Evolutionary conservation across 305 asterid species (phyloP).

Genomic region (Ruellia speciosa): DNA sequence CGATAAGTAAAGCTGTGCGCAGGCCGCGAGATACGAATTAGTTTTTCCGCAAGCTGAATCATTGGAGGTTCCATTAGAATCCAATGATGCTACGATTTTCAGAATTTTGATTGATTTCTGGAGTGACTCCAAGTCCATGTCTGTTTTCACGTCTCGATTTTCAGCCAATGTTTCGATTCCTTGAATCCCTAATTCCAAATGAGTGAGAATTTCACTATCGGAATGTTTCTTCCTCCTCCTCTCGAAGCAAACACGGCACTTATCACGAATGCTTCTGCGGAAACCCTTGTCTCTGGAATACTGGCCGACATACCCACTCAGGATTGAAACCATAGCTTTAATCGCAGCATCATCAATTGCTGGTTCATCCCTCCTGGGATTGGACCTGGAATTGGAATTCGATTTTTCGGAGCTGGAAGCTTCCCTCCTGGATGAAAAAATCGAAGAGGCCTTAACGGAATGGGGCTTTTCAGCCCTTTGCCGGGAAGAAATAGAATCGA

Average conservation of each 20-base stretch:
- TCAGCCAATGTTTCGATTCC: slow-evolving; percentile 47
- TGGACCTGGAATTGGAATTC: slow-evolving; percentile 17
- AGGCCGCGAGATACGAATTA: slow-evolving; percentile 45
- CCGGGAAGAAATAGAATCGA: slow-evolving; percentile 38
- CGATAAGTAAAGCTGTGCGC: slow-evolving; percentile 58
- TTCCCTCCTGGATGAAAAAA: slow-evolving; percentile 31
- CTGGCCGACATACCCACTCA: slow-evolving; percentile 48
- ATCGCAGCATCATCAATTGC: slow-evolving; percentile 59
- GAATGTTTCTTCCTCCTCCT: slow-evolving; percentile 22
- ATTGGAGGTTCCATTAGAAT: slow-evolving; percentile 17
- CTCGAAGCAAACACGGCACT: slow-evolving; percentile 43
- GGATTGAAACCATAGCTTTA: slow-evolving; percentile 54
- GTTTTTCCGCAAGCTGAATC: slow-evolving; percentile 25
- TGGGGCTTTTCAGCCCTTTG: slow-evolving; percentile 25
- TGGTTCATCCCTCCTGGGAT: slow-evolving; percentile 35
- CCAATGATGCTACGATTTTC: slow-evolving; percentile 35
- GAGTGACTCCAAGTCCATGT: slow-evolving; percentile 38
- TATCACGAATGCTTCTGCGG: slow-evolving; percentile 31
- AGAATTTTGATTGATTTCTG: slow-evolving; percentile 44
- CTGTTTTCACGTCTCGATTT: slow-evolving; percentile 21
- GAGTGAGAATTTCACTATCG: slow-evolving; percentile 27
- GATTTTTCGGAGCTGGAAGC: slow-evolving; percentile 35
- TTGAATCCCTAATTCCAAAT: slow-evolving; percentile 45
- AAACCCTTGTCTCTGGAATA: slow-evolving; percentile 39
- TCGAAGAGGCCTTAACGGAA: slow-evolving; percentile 32